Percentiles rank a stretch among this genome's conserved stretches.
Evolutionary conservation across 805 yeast genomes (phyloP).

Genomic region (Dipodascus geniculatus): DNA sequence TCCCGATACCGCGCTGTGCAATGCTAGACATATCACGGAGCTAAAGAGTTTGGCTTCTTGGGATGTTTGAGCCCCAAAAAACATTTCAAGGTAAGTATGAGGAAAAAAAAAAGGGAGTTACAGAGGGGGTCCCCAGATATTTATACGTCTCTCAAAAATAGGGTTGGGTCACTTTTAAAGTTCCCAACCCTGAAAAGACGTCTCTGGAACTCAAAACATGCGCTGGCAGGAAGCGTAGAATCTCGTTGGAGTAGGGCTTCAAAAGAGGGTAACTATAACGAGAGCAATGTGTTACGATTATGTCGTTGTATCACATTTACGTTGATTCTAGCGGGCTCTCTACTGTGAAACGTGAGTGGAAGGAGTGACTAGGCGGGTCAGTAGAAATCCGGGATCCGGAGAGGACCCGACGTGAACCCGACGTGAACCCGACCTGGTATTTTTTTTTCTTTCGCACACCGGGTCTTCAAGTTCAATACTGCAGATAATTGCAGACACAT

Average conservation of each 20-base stretch:
- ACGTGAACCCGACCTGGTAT: no score
- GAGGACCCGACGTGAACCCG: no score
- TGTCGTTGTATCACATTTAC: neutral
- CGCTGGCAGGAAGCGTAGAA: no score
- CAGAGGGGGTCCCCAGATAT: neutral
- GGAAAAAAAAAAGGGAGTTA: neutral
- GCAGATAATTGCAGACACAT: no score
- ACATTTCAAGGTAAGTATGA: conserved; percentile 1
- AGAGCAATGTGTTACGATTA: neutral
- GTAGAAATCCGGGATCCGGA: no score
- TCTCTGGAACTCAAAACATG: no score
- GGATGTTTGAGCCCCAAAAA: neutral
- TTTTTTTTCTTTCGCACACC: no score
- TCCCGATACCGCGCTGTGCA: conserved; percentile 1
- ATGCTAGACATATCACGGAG: neutral
- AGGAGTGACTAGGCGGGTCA: no score
- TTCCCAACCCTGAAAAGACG: neutral
- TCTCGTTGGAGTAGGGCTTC: neutral
- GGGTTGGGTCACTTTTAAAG: neutral
- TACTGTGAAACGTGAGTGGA: no score
- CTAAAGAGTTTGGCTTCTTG: neutral
- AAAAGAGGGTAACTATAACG: neutral
- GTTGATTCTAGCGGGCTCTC: no score
- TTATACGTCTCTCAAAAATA: neutral
- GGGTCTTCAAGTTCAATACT: no score